Conservation (phyloP, 1,139 yeast species). For the Debaryomyces singareniensis region DNA sequence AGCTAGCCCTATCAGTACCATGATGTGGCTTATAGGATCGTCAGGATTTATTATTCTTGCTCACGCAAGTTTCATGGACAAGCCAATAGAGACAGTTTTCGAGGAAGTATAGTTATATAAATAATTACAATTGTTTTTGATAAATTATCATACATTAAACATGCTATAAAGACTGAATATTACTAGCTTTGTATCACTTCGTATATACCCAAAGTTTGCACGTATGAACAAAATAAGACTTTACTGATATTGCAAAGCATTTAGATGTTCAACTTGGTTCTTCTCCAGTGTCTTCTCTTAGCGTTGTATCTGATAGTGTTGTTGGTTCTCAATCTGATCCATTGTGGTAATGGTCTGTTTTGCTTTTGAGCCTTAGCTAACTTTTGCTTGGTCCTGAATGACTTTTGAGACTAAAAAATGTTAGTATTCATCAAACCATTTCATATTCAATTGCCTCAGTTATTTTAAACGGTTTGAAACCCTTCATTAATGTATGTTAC, state of each 20-base stretch:
- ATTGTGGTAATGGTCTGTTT: constrained; percentile 99
- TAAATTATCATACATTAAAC: constrained; percentile 12
- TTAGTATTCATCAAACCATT: too few species aligned
- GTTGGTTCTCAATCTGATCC: constrained; percentile 98
- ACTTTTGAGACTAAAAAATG: constrained; percentile 77
- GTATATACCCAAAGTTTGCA: too few species aligned
- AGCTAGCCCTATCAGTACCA: constrained; percentile 89
- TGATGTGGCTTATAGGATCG: constrained; percentile 97
- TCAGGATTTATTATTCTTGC: constrained; percentile 81
- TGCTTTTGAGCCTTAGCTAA: constrained; percentile 99
- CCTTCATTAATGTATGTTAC: too few species aligned
- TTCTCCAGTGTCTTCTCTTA: constrained; percentile 99
- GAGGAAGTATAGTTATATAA: constrained; percentile 44
- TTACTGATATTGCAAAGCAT: too few species aligned
- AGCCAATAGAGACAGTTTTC: constrained; percentile 95
- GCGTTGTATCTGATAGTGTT: constrained; percentile 99
- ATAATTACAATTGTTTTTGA: neutral
- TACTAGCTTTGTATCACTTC: too few species aligned
- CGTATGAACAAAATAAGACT: neutral
- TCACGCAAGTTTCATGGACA: constrained; percentile 93
- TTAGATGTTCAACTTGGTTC: constrained; percentile 98
- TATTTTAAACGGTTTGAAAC: too few species aligned
- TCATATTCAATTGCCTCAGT: too few species aligned
- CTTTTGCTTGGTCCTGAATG: constrained; percentile 97
- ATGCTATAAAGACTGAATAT: constrained; percentile 10